Conservation (phyloP, 768 basidiomycete genomes). For the Daedaleopsis nitida region DNA sequence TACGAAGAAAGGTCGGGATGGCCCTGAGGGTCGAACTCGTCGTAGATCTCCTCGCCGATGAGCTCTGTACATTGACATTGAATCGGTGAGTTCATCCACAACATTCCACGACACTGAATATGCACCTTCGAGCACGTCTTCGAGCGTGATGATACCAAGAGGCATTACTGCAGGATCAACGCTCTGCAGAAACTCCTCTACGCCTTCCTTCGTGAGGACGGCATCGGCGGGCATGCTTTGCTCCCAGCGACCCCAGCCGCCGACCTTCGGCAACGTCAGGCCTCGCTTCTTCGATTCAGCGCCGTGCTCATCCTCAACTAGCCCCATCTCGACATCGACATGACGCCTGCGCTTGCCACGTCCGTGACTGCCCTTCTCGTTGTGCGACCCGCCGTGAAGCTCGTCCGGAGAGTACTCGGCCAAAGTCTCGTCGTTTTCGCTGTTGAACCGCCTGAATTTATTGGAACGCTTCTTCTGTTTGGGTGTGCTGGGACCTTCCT, state of each 20-base stretch:
- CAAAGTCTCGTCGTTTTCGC: slow-evolving; percentile 29
- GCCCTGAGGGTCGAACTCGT: slow-evolving; percentile 85
- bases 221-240: slow-evolving; percentile 91
- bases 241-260: slow-evolving; percentile 46
- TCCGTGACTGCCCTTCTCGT: slow-evolving; percentile 10
- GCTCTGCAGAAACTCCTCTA: slow-evolving; percentile 82
- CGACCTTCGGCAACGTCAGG: slow-evolving; percentile 29
- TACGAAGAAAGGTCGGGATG: slow-evolving; percentile 31
- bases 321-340: slow-evolving; percentile 36
- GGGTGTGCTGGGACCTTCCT: slow-evolving; percentile 5
- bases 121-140: slow-evolving; percentile 87
- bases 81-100: neutral
- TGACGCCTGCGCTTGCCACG: slow-evolving; percentile 24
- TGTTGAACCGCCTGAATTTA: slow-evolving; percentile 16
- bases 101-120: neutral
- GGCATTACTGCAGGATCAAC: slow-evolving; percentile 84
- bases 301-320: slow-evolving; percentile 20
- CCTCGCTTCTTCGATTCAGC: slow-evolving; percentile 28
- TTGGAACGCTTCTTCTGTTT: slow-evolving; percentile 9
- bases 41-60: slow-evolving; percentile 91
- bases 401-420: slow-evolving; percentile 16
- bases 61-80: slow-evolving; percentile 58
- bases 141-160: slow-evolving; percentile 89
- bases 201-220: slow-evolving; percentile 71
- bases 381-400: neutral